Base-by-base conservation (phyloP, 2,329 filamentous ascomycete species). In the Aspergillus ustus region DNA sequence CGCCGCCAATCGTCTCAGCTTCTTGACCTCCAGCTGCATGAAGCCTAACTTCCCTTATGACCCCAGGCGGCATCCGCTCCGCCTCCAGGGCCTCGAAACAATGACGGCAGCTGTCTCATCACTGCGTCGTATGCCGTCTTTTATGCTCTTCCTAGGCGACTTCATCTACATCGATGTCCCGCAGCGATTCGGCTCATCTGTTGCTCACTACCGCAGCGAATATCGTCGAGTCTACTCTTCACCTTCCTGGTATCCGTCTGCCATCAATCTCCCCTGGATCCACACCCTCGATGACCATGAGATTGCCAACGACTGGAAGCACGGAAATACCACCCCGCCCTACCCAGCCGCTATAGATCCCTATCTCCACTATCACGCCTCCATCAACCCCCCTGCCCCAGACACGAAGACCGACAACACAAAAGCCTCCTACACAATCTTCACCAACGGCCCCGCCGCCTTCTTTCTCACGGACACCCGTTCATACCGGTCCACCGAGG, bases 261-360 rank as follows among this genome's bases (percentile, higher is more conserved):
- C 75, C 25, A 73, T 77, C 25, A 69, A 76, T 53, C 81, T 98
- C n/a, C 96, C 93, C 69, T 99, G 95, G 95, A 92, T 98, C 49
- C 95, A 99, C 72, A 93, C 96, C 2, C 85, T 97, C 7, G 95
- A 99, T 72, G 95, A 99, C 74, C 95, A 99, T 71, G 95, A 99
- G 74, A 97, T 99, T 64, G 86, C 86, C 5, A 98, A 99, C 69
- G 95, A 98, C 78, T 98, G 93, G 93, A 76, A 77, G 31, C 88
- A 90, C 62, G 83, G 85, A 19, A 95, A 94, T 73, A 89, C 86
- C 15, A 93, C 91, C 0, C 91, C 91, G 6, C 85, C 96, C 0
- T 97, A 94, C 73, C 77, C 84, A 2, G 86, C 90, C 0, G 93
- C 94, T 4, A 87, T 91, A 49, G 92, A 96, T 63, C 92, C 94